These are phyloP conservation scores for Yarrowia sp. DNA, from an alignment of 805 yeast genomes.

Conservation along the genomic window DNA sequence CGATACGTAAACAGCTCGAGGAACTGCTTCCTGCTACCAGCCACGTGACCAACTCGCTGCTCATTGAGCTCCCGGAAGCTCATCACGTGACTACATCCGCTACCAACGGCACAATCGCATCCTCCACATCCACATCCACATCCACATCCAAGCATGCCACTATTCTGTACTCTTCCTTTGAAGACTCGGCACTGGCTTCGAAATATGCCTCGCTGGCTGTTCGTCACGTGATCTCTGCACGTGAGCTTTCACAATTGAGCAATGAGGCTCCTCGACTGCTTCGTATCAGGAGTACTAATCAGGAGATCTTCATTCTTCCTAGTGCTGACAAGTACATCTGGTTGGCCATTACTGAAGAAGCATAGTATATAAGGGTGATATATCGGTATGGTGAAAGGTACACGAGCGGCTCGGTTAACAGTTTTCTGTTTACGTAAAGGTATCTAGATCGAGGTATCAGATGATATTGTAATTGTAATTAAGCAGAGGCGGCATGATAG, in stretches of 20 bases:
- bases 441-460: too few relatives aligned
- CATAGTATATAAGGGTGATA: not conserved
- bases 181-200: conserved; percentile 2
- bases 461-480: too few relatives aligned
- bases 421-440: too few relatives aligned
- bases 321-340: conserved; percentile 13
- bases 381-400: not conserved
- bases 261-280: conserved; percentile 4
- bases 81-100: not conserved
- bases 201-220: conserved; percentile 16
- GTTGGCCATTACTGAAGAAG: conserved; percentile 4
- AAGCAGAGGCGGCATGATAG: too few relatives aligned
- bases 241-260: conserved; percentile 4
- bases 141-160: not conserved
- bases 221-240: conserved; percentile 8
- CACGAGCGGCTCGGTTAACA: too few relatives aligned
- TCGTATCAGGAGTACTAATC: conserved; percentile 1
- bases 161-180: conserved; percentile 20
- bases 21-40: conserved; percentile 4
- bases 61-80: conserved; percentile 10
- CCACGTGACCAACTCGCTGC: conserved; percentile 8
- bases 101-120: not conserved
- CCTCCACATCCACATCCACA: conserved; percentile 1
- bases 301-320: conserved; percentile 14
- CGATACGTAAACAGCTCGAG: conserved; percentile 31